Base-by-base conservation (phyloP, 257 asterid genomes). In the Echites panduratus region DNA sequence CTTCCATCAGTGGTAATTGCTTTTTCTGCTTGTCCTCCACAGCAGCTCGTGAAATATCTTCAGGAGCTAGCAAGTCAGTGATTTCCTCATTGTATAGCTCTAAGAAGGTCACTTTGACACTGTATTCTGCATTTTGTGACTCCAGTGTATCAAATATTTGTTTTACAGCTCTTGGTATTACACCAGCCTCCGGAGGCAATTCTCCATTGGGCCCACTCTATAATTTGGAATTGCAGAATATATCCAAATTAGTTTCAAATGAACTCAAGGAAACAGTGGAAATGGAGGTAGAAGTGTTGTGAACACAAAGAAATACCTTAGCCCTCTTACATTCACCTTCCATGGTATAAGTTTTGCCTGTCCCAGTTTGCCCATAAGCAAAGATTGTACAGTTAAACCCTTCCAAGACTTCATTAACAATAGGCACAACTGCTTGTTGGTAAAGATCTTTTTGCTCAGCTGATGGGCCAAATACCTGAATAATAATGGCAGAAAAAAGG, bases 301-400 rank as follows among this genome's bases (percentile, higher is more conserved):
- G 41, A 50, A 48, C 2, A 49, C 77, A 26, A 48, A 40, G 22
- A 0, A 48, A 69, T 84, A 92, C 97, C 97, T 88, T 92, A 1
- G 92, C 71, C 75, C 89, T 88, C 87, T 89, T 88, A 70, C 95
- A 87, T 81, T 89, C 97, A 59, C 97, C 97, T 81, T 89, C 96
- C 96, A 92, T 92, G 43, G 97, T 92, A 79, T 87, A 89, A 4
- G 96, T 92, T 77, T 89, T 92, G 20, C 97, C 97, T 0, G 97
- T 92, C 65, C 97, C 96, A n/a, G 96, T 92, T 76, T 89, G 97
- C 66, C 97, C 96, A 78, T 92, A 89, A 43, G 96, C 97, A 72
- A 92, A 92, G 26, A 89, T 92, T 8, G 97, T 92, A 70, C 97
- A 92, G 80, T 92, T 89, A 80, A 89, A 92, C 40, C 96, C 97